Evolutionary conservation across 345 rosid genomes (phyloP).

Genomic region (Angophora floribunda): DNA sequence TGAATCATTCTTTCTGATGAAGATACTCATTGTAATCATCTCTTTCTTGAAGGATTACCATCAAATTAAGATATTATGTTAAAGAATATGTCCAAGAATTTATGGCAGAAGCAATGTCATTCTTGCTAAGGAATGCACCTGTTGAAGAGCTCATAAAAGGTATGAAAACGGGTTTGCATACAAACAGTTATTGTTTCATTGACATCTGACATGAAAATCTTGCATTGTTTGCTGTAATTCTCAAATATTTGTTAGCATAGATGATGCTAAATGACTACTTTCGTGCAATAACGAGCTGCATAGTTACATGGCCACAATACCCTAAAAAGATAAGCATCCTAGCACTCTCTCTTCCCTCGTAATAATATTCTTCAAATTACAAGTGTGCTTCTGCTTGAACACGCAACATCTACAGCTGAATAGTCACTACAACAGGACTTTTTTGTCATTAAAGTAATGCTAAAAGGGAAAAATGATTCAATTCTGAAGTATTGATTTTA

Average conservation of each 20-base stretch:
- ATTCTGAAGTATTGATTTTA: not conserved
- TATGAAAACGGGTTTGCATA: slow-evolving; percentile 3
- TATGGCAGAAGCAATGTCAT: slow-evolving; percentile 72
- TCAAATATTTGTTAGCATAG: not conserved
- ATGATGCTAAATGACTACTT: not conserved
- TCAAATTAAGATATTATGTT: slow-evolving; percentile 58
- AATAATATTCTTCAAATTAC: not conserved
- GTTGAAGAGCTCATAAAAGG: slow-evolving; percentile 52
- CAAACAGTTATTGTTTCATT: not conserved
- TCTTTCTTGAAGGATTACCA: slow-evolving; percentile 42
- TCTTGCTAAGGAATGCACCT: slow-evolving; percentile 76
- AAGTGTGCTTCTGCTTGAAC: not conserved
- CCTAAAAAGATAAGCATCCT: not conserved
- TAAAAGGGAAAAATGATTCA: not conserved
- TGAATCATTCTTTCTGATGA: slow-evolving; percentile 1
- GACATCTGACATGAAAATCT: not conserved
- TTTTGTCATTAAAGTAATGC: not conserved
- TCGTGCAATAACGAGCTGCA: not conserved
- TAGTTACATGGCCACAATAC: not conserved
- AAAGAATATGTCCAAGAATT: slow-evolving; percentile 57
- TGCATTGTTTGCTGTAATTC: not conserved
- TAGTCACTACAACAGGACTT: not conserved
- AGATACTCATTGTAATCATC: not conserved
- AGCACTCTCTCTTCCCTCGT: not conserved
- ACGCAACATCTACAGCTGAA: not conserved